Percentiles rank a stretch among this genome's conserved stretches.
These are phyloP conservation scores for Viola odorata DNA, from an alignment of 345 rosid species.

Conservation along the genomic window DNA sequence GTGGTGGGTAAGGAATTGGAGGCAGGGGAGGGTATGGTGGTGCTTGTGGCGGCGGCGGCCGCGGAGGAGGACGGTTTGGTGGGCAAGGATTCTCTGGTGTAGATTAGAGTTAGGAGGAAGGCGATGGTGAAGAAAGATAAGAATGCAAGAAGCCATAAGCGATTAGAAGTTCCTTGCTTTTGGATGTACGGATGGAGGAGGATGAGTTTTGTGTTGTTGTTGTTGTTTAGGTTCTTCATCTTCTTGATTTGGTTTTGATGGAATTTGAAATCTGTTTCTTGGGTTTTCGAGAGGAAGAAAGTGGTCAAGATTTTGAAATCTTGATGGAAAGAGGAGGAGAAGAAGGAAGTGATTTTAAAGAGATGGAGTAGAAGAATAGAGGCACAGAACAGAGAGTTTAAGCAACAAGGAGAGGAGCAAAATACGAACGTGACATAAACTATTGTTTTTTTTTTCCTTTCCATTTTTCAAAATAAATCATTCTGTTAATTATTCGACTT, in stretches of 20 bases:
- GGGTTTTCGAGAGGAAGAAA: neutral
- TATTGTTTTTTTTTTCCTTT: no score
- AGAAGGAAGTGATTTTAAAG: constrained; percentile 33
- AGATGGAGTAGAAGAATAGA: constrained; percentile 10
- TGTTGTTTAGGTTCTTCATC: constrained; percentile 57
- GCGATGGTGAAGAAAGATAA: constrained; percentile 77
- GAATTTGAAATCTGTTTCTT: neutral
- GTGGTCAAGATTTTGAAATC: constrained; percentile 23
- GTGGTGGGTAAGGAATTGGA: constrained; percentile 46
- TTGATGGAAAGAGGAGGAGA: constrained; percentile 25
- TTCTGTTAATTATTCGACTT: no score
- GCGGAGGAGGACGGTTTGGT: constrained; percentile 28
- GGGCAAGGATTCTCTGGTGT: constrained; percentile 55
- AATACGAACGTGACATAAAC: constrained; percentile 32
- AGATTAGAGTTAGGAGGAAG: constrained; percentile 70
- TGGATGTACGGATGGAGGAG: constrained; percentile 90
- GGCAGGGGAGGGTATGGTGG: constrained; percentile 29
- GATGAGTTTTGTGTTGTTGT: constrained; percentile 78
- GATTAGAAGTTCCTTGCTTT: constrained; percentile 77
- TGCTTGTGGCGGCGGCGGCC: constrained; percentile 14
- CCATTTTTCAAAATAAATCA: no score
- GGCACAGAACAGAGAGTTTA: constrained; percentile 11
- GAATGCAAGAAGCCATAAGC: constrained; percentile 80
- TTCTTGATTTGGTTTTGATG: constrained; percentile 1
- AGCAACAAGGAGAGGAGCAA: constrained; percentile 14